These are phyloP conservation scores for Jimgerdemannia flammicorona DNA, from an alignment of 192 early-diverging fungal genomes.

Conservation along the genomic window DNA sequence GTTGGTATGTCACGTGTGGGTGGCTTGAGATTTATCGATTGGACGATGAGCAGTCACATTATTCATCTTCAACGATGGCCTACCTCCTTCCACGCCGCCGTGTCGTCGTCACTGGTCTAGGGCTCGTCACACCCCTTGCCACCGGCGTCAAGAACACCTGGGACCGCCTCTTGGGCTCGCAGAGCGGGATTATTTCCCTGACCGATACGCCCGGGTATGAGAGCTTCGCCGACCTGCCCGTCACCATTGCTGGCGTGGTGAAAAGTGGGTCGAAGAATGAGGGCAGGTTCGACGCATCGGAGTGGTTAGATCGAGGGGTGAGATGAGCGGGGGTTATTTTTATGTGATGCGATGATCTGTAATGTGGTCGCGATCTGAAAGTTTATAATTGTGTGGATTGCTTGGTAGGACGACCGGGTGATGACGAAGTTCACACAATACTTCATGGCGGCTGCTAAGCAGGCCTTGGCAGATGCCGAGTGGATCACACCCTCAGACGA, in stretches of 20 bases:
- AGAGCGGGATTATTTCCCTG: conserved; percentile 77
- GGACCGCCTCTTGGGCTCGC: conserved; percentile 63
- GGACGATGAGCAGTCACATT: too few relatives aligned
- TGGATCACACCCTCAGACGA: conserved; percentile 56
- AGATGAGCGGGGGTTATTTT: too few relatives aligned
- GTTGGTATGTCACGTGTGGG: too few relatives aligned
- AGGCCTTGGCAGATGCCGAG: conserved; percentile 81
- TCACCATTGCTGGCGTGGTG: conserved; percentile 74
- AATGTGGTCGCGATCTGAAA: too few relatives aligned
- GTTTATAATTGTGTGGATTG: not conserved
- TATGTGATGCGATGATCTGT: too few relatives aligned
- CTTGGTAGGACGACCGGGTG: conserved; percentile 63
- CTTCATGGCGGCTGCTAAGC: conserved; percentile 74
- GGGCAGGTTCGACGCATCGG: conserved; percentile 65
- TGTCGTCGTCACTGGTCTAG: conserved; percentile 96
- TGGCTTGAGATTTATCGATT: too few relatives aligned
- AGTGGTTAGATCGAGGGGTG: conserved; percentile 77
- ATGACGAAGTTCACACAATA: conserved; percentile 87
- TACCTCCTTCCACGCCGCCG: conserved; percentile 30
- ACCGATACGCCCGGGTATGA: conserved; percentile 28
- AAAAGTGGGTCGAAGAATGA: conserved; percentile 40
- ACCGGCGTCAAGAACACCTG: conserved; percentile 69
- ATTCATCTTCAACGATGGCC: too few relatives aligned
- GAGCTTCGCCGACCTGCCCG: conserved; percentile 62
- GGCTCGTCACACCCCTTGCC: conserved; percentile 88